phyloP scores from a whole-genome alignment of 2,329 filamentous ascomycete genomes.

The Ilyonectria destructans region DNA sequence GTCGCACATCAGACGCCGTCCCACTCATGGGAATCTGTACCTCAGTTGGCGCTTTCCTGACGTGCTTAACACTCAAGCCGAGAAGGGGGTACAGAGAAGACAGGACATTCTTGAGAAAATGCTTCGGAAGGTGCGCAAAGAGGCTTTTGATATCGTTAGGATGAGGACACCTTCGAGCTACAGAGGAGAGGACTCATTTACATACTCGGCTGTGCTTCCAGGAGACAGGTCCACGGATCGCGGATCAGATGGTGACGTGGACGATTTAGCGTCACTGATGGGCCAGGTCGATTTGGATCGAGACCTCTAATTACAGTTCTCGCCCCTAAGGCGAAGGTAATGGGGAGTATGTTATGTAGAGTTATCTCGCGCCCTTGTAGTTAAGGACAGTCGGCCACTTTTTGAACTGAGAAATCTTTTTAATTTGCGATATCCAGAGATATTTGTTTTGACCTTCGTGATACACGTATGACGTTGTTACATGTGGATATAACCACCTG shows the following conservation, averaged over 20 bases:
- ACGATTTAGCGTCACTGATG: background rate
- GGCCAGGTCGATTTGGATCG: background rate
- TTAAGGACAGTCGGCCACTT: too few relatives aligned
- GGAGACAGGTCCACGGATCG: constrained; percentile 39
- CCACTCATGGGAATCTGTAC: constrained; percentile 54
- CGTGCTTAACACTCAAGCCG: constrained; percentile 32
- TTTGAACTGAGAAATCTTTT: too few relatives aligned
- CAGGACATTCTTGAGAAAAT: constrained; percentile 27
- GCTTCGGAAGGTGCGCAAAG: constrained; percentile 24
- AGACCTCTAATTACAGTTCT: background rate
- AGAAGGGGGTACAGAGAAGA: background rate
- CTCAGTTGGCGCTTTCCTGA: constrained; percentile 53
- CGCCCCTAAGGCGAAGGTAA: background rate
- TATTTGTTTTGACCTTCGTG: too few relatives aligned
- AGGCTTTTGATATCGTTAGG: constrained; percentile 32
- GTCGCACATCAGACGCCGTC: constrained; percentile 42
- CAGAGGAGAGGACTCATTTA: constrained; percentile 33
- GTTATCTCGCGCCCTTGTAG: too few relatives aligned
- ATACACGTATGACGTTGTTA: too few relatives aligned
- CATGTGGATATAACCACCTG: too few relatives aligned
- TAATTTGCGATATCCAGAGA: too few relatives aligned
- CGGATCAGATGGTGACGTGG: background rate
- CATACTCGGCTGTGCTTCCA: constrained; percentile 62
- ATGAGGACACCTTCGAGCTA: constrained; percentile 25
- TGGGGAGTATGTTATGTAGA: background rate